These are phyloP conservation scores for Penicillium diatomitis DNA, from an alignment of 495 filamentous ascomycete species.

Conservation along the genomic window DNA sequence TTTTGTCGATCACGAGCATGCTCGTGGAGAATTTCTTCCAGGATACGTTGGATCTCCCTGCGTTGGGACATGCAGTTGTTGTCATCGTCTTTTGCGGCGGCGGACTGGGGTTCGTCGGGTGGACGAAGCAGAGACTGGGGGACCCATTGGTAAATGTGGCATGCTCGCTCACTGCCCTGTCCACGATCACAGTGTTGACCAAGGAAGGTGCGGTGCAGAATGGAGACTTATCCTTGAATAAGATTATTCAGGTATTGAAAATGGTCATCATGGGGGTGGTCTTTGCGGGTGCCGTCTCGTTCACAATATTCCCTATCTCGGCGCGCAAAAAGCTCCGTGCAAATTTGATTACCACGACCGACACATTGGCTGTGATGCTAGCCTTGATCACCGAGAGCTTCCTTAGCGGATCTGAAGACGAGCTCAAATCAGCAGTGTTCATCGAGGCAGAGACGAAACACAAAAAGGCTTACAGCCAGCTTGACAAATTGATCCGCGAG, in stretches of 20 bases:
- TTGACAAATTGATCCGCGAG: slow-evolving; percentile 76
- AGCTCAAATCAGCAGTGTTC: slow-evolving; percentile 56
- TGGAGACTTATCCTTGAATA: slow-evolving; percentile 68
- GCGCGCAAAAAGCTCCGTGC: slow-evolving; percentile 67
- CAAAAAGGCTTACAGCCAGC: slow-evolving; percentile 55
- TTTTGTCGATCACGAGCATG: slow-evolving; percentile 82
- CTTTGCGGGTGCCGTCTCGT: slow-evolving; percentile 64
- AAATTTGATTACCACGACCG: slow-evolving; percentile 65
- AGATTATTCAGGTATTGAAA: slow-evolving; percentile 80
- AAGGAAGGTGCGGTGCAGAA: slow-evolving; percentile 83
- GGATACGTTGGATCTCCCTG: slow-evolving; percentile 49
- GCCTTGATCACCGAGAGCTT: slow-evolving; percentile 78
- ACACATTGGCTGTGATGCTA: slow-evolving; percentile 71
- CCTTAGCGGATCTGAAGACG: slow-evolving; percentile 73
- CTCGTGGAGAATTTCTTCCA: slow-evolving; percentile 69
- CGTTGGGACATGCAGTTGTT: slow-evolving; percentile 71
- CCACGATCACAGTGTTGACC: slow-evolving; percentile 84
- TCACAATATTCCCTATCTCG: slow-evolving; percentile 72
- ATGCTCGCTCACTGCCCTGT: slow-evolving; percentile 80
- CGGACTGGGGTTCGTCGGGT: slow-evolving; percentile 82
- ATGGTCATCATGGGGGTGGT: slow-evolving; percentile 83
- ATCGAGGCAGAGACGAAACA: slow-evolving; percentile 57
- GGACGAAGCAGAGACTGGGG: slow-evolving; percentile 80
- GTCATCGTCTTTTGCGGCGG: slow-evolving; percentile 82
- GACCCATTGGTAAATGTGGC: slow-evolving; percentile 87